Evolutionary conservation across 1,284 basidiomycete genomes (phyloP), one percentile per base, ranked within the genome.

Genomic region (Farysia itapuensis): DNA sequence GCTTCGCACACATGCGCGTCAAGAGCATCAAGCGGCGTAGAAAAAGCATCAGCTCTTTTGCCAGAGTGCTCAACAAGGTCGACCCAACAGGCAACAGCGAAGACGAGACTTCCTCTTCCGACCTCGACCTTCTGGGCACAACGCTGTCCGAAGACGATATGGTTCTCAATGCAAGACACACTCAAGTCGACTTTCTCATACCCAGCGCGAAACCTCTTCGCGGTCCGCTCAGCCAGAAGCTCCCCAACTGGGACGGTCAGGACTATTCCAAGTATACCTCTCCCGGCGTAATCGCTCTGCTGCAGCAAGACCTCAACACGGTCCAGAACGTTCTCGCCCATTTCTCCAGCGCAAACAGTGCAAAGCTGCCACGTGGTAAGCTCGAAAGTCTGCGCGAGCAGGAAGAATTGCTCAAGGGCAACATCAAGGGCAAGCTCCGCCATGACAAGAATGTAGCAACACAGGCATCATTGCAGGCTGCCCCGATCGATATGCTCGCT

Each of bases 231-330:
- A 35, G 39, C 5, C 31, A 31, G 3, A 36, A 33, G 16, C 20
- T 36, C 22, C 37, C 33, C 18, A 19, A 36, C 14, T 67, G 64
- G 64, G 54, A 67, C 35, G 64, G 46, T 4, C 64, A 67, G 37
- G 44, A 56, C 22, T 45, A 54, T 2, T 35, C 46, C 15, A 58
- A 48, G 44, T 16, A 48, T 11, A 42, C 25, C 2, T 49, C 45
- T 7, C 39, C 39, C n/a, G 56, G 56, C 3, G 18, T 5, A 5
- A 18, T 59, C 23, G 19, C 34, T 4, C 49, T 48, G 39, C 48
- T 53, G 45, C 31, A 59, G 24, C 33, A 23, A 18, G 56, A 59
- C 35, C 22, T 59, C 14, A 13, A 5, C 1, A 45, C 28, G 3
- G 28, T 59, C 3, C 41, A 59, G 31, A 21, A 14, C 9, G 28